These are phyloP conservation scores for Chalciporus chontae DNA, from an alignment of 768 basidiomycete genomes.

Conservation along the genomic window DNA sequence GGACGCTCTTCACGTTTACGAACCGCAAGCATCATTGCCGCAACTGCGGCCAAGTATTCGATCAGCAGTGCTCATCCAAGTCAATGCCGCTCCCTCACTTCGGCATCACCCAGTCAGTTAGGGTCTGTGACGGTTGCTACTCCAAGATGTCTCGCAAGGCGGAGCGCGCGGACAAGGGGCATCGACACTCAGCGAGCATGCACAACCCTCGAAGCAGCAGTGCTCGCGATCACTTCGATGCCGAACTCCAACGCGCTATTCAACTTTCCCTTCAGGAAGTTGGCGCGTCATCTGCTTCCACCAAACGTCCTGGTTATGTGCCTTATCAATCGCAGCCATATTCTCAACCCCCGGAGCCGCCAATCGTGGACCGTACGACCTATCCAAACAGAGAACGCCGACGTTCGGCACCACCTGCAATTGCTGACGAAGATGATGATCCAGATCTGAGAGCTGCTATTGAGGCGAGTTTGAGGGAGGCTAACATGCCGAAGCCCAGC, in stretches of 20 bases:
- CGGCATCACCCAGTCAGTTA: slow-evolving; percentile 87
- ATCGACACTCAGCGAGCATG: slow-evolving; percentile 53
- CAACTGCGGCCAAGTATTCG: slow-evolving; percentile 96
- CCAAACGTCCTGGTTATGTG: slow-evolving; percentile 62
- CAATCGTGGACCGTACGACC: slow-evolving; percentile 52
- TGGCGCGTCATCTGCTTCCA: slow-evolving; percentile 40
- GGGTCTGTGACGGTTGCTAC: slow-evolving; percentile 91
- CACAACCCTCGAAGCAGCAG: slow-evolving; percentile 52
- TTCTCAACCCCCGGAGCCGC: slow-evolving; percentile 64
- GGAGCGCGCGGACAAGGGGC: slow-evolving; percentile 54
- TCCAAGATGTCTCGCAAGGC: slow-evolving; percentile 68
- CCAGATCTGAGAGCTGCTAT: slow-evolving; percentile 91
- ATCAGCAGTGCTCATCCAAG: slow-evolving; percentile 89
- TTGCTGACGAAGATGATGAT: slow-evolving; percentile 75
- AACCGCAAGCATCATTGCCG: slow-evolving; percentile 98
- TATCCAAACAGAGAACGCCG: slow-evolving; percentile 32
- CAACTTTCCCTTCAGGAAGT: slow-evolving; percentile 85
- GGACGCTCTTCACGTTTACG: slow-evolving; percentile 87
- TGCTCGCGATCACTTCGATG: slow-evolving; percentile 67
- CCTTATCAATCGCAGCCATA: slow-evolving; percentile 47
- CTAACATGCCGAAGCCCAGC: slow-evolving; percentile 70
- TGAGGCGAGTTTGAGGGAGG: slow-evolving; percentile 90
- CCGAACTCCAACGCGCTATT: slow-evolving; percentile 91
- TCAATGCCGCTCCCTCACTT: slow-evolving; percentile 84
- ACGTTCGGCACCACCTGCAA: slow-evolving; percentile 22